phyloP scores from a whole-genome alignment of 2,329 filamentous ascomycete genomes.

The Alternaria angustiovoidea region DNA sequence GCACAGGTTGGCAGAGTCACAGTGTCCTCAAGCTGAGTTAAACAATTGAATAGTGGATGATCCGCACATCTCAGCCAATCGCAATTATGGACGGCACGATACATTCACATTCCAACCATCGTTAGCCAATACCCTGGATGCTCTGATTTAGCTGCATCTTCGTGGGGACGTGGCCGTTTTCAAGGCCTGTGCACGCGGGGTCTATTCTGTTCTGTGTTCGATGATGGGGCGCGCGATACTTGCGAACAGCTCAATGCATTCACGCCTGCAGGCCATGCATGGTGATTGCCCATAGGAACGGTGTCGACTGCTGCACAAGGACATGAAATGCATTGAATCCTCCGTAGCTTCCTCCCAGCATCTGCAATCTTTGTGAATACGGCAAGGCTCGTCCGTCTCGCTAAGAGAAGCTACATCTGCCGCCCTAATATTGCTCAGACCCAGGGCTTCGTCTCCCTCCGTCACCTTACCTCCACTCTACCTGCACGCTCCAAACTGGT shows the following conservation, averaged over 20 bases:
- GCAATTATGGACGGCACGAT: background rate
- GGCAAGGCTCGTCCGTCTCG: conserved; percentile 43
- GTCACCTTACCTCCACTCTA: conserved; percentile 33
- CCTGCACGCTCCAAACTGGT: conserved; percentile 19
- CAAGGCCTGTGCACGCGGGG: conserved; percentile 31
- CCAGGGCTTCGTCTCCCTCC: conserved; percentile 22
- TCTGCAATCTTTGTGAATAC: conserved; percentile 31
- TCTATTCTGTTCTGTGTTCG: conserved; percentile 19
- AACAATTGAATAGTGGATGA: background rate
- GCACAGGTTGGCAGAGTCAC: background rate
- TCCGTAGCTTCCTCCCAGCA: conserved; percentile 16
- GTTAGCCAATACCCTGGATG: conserved; percentile 6
- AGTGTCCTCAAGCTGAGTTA: background rate
- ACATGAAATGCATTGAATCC: conserved; percentile 13
- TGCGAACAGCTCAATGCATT: conserved; percentile 19
- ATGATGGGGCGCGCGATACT: conserved; percentile 23
- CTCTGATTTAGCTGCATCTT: conserved; percentile 13
- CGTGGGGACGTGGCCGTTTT: conserved; percentile 17
- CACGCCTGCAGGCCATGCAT: conserved; percentile 17
- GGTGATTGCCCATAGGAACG: conserved; percentile 16
- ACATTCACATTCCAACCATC: conserved; percentile 1
- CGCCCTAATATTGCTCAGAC: conserved; percentile 31
- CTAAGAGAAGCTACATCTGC: conserved; percentile 40
- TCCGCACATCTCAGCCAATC: conserved; percentile 6
- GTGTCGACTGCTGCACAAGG: conserved; percentile 20